Base-by-base conservation (phyloP, 345 rosid species). In the Eucalyptus tenuipes region DNA sequence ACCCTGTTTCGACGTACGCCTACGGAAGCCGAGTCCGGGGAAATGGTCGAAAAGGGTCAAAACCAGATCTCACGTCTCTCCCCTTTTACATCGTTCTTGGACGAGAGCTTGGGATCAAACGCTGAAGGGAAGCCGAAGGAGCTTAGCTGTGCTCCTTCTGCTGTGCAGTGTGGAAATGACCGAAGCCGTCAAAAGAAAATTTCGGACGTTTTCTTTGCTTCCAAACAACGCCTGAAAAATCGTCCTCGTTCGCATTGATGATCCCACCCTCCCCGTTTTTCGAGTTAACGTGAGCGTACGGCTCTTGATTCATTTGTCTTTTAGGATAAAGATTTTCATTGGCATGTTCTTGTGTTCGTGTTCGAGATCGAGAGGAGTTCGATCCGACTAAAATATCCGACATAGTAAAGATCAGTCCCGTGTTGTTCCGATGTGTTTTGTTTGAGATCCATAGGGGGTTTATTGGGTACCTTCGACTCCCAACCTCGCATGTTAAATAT, bases 161-260 rank as follows among this genome's bases (percentile, higher is more conserved):
- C 87, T 55, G 82, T 37, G 47, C 47, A 6, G 47, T 87, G 8
- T 86, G 90, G 92, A 92, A 71, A 87, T 92, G 86, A 89, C 90
- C 91, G 93, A 61, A 80, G 91, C 64, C 57, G 91, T 88, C 12
- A 33, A 22, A 75, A 75, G 24, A 68, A 55, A 55, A 22, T 55
- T 55, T 75, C 82, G 82, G 82, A 44, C 29, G 82, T 75, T 75
- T 75, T 40, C 82, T 75, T 75, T 40, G 82, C 82, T 75, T 75
- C 82, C 82, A 75, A 75, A 75, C 82, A 6, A 75, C 47, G 12
- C 82, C 40, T 17, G 3, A 44, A 11, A 40, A 25, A 11, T 37
- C 47, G 47, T 40, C 82, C 82, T 75, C 27, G 82, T 75, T 40
- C 82, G 13, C 82, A 75, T 75, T 75, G 82, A 75, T 20, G 82